phyloP scores from a whole-genome alignment of 176 grass and related monocot species.

The Juncus inflexus region DNA sequence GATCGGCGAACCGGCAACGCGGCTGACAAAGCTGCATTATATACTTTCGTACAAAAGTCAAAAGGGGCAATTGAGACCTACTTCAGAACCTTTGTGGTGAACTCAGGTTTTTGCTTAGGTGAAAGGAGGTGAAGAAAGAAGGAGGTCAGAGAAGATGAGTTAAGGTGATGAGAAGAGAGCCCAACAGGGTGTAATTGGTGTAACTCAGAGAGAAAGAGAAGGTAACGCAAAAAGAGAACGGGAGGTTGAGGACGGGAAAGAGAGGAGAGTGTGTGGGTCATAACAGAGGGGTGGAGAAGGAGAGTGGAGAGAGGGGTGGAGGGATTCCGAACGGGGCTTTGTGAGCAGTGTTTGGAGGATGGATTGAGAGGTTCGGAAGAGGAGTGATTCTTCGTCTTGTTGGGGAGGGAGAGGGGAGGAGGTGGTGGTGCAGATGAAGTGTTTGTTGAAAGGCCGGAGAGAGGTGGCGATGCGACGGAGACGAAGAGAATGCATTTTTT shows the following conservation, averaged over 20 bases:
- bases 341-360: conserved; percentile 32
- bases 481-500: background rate
- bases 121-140: conserved; percentile 52
- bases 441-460: conserved; percentile 24
- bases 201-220: conserved; percentile 55
- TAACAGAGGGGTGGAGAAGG: conserved; percentile 1
- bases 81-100: conserved; percentile 17
- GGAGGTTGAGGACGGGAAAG: background rate
- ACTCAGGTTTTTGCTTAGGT: conserved; percentile 24
- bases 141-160: conserved; percentile 32
- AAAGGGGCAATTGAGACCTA: conserved; percentile 34
- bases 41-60: conserved; percentile 33
- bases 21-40: conserved; percentile 27
- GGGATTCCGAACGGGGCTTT: conserved; percentile 24
- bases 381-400: background rate
- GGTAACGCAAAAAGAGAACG: conserved; percentile 3
- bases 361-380: conserved; percentile 24
- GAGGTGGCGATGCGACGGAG: conserved; percentile 22
- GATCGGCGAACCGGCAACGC: conserved; percentile 35
- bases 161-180: conserved; percentile 25
- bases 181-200: conserved; percentile 34
- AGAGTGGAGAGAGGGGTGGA: conserved; percentile 40
- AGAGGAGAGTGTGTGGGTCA: conserved; percentile 9
- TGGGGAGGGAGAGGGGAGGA: background rate
- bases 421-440: conserved; percentile 21